Base-by-base conservation (phyloP, 192 early-diverging fungal species). In the Gryganskiella cystojenkinii region DNA sequence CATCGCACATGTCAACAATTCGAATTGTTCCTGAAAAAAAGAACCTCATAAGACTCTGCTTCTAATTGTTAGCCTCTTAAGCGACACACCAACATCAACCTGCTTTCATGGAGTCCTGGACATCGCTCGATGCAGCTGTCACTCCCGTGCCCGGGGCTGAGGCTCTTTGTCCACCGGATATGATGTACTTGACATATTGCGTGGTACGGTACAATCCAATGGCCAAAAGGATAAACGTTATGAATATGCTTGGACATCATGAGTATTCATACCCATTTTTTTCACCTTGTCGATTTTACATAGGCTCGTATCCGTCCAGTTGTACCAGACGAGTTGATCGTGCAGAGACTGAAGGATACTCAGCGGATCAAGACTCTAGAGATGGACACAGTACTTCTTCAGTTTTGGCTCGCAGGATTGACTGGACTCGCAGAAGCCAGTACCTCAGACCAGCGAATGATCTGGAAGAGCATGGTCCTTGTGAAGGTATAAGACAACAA, bases 341-440 rank as follows among this genome's bases (percentile, higher is more conserved):
- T 69, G 2, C 74, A 78, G 33, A 52, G 66, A 33, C 59, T 78
- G 56, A 78, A 78, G 55, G 74, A 78, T 59, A 40, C 57, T 7
- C 65, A 69, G 25, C 59, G 43, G 47, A 60, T 78, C 47, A 78
- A 78, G 13, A 49, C n/a, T 24, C 22, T 69, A n/a, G 67, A 68
- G 24, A 63, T 69, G 61, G 74, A 69, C 7, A 49, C 61, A 19
- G 59, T 78, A 4, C 61, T 78, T 6, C 56, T 78, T 6, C 74
- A 78, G 47, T 59, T 78, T 15, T 78, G 74, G 74, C 66, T 78
- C 2, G 74, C 74, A 27, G 74, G 60, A 54, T 47, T 78, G n/a
- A 78, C 74, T 20, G 74, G 74, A 7, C 33, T 78, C 1, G 74
- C 74, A 0, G 74, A 78, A 43, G 61, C 74, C 2, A 53, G 24